These are phyloP conservation scores for Eucalyptus paniculata DNA, from an alignment of 345 rosid genomes.

Conservation along the genomic window DNA sequence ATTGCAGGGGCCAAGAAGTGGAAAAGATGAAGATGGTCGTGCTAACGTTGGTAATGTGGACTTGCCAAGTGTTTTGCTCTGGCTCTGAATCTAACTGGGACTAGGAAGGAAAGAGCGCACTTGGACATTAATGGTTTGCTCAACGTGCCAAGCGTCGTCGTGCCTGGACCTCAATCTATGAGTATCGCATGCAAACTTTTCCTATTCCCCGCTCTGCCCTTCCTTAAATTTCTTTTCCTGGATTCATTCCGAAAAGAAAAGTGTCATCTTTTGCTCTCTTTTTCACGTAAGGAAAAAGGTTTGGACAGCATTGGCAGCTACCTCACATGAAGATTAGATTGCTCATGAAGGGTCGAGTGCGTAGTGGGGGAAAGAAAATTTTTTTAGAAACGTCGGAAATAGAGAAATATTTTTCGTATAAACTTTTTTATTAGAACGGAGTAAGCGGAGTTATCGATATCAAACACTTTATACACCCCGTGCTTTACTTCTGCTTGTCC, in stretches of 20 bases:
- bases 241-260: background rate
- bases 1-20: background rate
- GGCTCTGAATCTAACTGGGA: background rate
- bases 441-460: background rate
- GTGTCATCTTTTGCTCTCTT: background rate
- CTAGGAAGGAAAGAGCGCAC: background rate
- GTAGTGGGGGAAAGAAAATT: background rate
- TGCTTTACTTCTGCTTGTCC: background rate
- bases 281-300: background rate
- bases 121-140: background rate
- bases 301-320: background rate
- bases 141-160: constrained; percentile 23
- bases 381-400: background rate
- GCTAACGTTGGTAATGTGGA: background rate
- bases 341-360: background rate
- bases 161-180: background rate
- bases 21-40: background rate
- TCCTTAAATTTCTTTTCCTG: background rate
- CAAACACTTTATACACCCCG: background rate
- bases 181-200: constrained; percentile 22
- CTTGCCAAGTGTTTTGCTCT: background rate
- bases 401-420: background rate
- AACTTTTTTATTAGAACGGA: background rate
- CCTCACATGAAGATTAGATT: background rate
- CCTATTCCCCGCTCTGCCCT: constrained; percentile 7